phyloP scores from a whole-genome alignment of 345 rosid genomes.

The Raphanus sativus region DNA sequence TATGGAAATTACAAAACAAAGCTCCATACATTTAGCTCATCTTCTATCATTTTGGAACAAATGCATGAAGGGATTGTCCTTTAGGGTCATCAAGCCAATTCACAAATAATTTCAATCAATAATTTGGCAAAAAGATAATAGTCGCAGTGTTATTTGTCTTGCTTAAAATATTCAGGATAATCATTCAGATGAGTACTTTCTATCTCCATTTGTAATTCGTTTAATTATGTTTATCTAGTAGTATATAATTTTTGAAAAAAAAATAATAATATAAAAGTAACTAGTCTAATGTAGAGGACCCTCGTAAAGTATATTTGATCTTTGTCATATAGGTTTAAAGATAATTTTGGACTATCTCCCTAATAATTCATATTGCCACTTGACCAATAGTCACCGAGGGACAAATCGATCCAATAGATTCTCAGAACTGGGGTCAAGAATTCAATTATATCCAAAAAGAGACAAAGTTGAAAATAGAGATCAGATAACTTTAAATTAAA shows the following conservation, averaged over 20 bases:
- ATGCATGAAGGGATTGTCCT: constrained; percentile 12
- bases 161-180: background rate
- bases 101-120: background rate
- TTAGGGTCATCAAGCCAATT: background rate
- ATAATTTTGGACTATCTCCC: background rate
- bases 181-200: background rate
- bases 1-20: background rate
- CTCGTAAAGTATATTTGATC: constrained; percentile 9
- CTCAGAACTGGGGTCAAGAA: background rate
- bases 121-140: background rate
- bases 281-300: constrained; percentile 4
- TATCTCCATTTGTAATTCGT: background rate
- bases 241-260: background rate
- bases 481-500: background rate
- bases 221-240: background rate
- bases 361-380: background rate
- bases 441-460: background rate
- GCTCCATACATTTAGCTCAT: constrained; percentile 9
- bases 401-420: background rate
- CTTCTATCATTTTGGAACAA: constrained; percentile 7
- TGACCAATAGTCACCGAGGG: background rate
- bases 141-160: background rate
- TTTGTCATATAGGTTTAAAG: background rate
- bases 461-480: background rate
- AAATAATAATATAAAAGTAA: background rate